Percentiles rank a stretch among this genome's conserved stretches.
These are phyloP conservation scores for Phlyctochytrium arcticum DNA, from an alignment of 192 early-diverging fungal genomes.

Conservation along the genomic window DNA sequence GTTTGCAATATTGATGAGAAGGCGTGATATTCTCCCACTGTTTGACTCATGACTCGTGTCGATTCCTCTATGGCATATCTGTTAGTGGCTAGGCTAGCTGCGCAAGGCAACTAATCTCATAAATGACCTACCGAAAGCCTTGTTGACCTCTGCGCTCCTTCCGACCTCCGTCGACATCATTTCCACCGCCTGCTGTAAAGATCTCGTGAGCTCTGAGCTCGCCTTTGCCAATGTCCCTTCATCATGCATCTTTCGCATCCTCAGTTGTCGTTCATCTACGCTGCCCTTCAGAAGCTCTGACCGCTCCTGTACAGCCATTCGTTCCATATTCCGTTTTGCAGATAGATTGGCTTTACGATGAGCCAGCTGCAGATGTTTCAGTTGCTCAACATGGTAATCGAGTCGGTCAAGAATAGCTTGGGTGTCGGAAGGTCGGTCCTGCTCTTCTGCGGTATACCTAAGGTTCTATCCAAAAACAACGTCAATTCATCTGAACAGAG, in stretches of 20 bases:
- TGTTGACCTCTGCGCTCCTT: conserved; percentile 38
- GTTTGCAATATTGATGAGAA: conserved; percentile 48
- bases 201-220: conserved; percentile 50
- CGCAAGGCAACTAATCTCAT: not conserved
- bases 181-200: conserved; percentile 51
- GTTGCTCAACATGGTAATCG: conserved; percentile 47
- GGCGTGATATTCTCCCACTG: conserved; percentile 53
- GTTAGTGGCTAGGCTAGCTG: not conserved
- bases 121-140: conserved; percentile 42
- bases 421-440: conserved; percentile 44
- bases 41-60: conserved; percentile 45
- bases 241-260: conserved; percentile 21
- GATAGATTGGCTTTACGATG: conserved; percentile 46
- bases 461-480: conserved; percentile 25
- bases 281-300: conserved; percentile 40
- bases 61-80: conserved; percentile 54
- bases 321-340: conserved; percentile 49
- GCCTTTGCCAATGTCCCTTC: conserved; percentile 1
- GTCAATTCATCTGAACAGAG: not conserved
- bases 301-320: conserved; percentile 40
- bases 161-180: conserved; percentile 67
- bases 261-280: conserved; percentile 4
- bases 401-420: conserved; percentile 34
- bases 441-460: conserved; percentile 46
- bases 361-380: conserved; percentile 47